Base-by-base conservation (phyloP, 1,284 basidiomycete genomes). In the Heterobasidion occidentale region DNA sequence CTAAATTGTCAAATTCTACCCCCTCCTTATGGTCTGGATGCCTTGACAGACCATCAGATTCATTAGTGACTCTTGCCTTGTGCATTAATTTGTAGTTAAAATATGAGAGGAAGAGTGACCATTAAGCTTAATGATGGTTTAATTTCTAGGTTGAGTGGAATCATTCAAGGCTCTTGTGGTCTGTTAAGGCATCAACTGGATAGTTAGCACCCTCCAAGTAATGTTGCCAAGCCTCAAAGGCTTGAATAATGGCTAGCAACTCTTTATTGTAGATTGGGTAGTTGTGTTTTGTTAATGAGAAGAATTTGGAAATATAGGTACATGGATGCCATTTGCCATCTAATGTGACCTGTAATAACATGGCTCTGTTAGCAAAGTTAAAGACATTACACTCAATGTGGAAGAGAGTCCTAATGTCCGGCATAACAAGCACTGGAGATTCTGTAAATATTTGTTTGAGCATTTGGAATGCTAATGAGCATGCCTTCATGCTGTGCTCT, bases 191-290 rank as follows among this genome's bases (percentile, higher is more conserved):
- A 0, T 35, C 54, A 38, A 68, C 47, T 0, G 56, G 53, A 0
- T 58, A 11, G 1, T 19, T n/a, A 3, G 54, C 35, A 1, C 64
- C 64, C 46, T 58, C 36, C 7, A 57, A 52, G 52, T 66, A 69
- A 19, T 66, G 63, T 9, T 64, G 52, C 70, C 68, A 73, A 8
- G 12, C 51, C 42, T 52, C 36, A 1, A 52, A 19, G 2, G 35
- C 34, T 9, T 2, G 19, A 1, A 19, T 2, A 19, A 19, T 2
- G 1, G 36, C 67, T 1, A 71, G 12, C 50, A 75, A 46, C 56
- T 75, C 70, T 57, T 74, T 71, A 58, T 75, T 67, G 57, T 70
- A 63, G 38, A 67, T 67, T 9, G 59, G 56, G 59, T 70, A 74
- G 58, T 74, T 74, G 12, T 34, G 36, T 19, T 52, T 36, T 8